A percentile compares a stretch with the other conserved stretches of the same genome.
phyloP scores from a whole-genome alignment of 176 grass and related monocot genomes.

The Oryza nivara region DNA sequence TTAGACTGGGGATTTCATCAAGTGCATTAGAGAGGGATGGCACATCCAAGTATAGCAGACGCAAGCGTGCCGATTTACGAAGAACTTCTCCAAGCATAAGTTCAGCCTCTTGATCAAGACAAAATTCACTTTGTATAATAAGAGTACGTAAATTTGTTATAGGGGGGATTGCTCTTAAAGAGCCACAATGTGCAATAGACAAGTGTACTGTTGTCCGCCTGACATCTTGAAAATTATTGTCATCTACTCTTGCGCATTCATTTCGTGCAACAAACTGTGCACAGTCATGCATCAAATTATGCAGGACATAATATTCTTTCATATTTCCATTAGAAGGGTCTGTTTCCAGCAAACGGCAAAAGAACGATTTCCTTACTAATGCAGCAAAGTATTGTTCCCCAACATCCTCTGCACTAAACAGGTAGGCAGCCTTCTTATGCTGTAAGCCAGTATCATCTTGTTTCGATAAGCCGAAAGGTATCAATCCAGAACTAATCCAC shows the following conservation, averaged over 20 bases:
- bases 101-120: not conserved
- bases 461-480: not conserved
- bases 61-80: not conserved
- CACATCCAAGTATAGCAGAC: not conserved
- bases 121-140: not conserved
- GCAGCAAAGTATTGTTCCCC: not conserved
- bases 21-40: not conserved
- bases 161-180: not conserved
- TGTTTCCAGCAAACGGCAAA: not conserved
- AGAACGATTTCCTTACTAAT: not conserved
- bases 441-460: not conserved
- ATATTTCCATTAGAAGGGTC: not conserved
- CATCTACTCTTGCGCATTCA: constrained; percentile 4
- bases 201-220: not conserved
- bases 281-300: constrained; percentile 9
- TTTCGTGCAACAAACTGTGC: not conserved
- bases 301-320: constrained; percentile 12
- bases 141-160: not conserved
- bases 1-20: not conserved
- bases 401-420: not conserved
- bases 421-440: not conserved
- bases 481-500: not conserved
- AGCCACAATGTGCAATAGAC: not conserved
- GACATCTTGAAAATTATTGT: not conserved
- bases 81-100: not conserved